Evolutionary conservation across 2,329 filamentous ascomycete species (phyloP).

Genomic region (Ophiostoma sp.): DNA sequence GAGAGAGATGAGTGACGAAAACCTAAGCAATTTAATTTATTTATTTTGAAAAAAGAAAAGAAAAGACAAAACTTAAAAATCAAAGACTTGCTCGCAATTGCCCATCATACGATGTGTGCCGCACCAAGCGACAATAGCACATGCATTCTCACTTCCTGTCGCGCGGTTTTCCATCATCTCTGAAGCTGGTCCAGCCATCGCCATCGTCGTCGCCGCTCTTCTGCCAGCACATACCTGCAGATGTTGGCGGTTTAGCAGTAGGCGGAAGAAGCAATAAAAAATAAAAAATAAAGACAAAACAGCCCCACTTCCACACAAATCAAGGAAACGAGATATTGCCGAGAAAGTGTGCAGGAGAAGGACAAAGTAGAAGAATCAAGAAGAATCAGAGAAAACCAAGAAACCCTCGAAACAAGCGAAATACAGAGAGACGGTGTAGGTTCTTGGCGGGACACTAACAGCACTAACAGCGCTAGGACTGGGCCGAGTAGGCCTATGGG

Average conservation of each 20-base stretch:
- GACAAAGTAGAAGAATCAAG: neutral
- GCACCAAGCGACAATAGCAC: neutral
- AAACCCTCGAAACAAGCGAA: neutral
- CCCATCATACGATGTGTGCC: neutral
- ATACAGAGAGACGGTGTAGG: neutral
- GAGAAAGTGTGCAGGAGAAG: neutral
- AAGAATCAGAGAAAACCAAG: no score
- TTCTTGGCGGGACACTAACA: neutral
- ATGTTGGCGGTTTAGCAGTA: neutral
- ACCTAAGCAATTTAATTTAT: neutral
- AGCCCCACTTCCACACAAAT: neutral
- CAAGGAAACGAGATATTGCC: neutral
- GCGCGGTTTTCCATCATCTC: neutral
- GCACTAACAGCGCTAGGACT: neutral
- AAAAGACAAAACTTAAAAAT: neutral
- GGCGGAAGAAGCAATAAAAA: neutral
- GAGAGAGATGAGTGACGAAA: neutral
- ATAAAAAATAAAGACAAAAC: neutral
- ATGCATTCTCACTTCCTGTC: neutral
- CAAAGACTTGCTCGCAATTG: neutral
- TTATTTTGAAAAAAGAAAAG: neutral
- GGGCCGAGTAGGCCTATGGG: slow-evolving; percentile 18
- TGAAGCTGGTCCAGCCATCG: neutral
- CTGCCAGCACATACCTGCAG: slow-evolving; percentile 20
- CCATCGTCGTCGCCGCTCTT: neutral